Evolutionary conservation across 2,329 filamentous ascomycete species (phyloP).

Genomic region (Aureobasidium lini): DNA sequence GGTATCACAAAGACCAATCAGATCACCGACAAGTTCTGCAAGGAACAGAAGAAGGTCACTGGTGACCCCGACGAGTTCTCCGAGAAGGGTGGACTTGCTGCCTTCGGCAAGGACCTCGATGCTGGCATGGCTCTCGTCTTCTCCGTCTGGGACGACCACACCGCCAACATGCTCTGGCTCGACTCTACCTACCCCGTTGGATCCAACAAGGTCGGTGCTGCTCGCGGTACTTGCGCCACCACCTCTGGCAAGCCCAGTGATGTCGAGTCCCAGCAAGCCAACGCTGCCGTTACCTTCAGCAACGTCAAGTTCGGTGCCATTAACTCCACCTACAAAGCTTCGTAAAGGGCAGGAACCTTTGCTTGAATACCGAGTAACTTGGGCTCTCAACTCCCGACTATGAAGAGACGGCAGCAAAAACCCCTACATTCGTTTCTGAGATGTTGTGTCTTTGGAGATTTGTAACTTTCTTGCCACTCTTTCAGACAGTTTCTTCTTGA

Average conservation of each 20-base stretch:
- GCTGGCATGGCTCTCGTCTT: conserved; percentile 59
- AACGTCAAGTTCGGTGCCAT: conserved; percentile 24
- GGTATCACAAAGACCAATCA: conserved; percentile 44
- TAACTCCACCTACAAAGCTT: conserved; percentile 9
- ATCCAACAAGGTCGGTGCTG: conserved; percentile 18
- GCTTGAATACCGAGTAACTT: background rate
- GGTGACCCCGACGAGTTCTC: conserved; percentile 41
- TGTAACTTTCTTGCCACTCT: background rate
- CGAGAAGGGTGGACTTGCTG: conserved; percentile 47
- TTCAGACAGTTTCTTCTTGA: background rate
- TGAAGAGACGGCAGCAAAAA: background rate
- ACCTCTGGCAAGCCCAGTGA: conserved; percentile 18
- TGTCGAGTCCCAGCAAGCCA: conserved; percentile 17
- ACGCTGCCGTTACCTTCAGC: conserved; percentile 19
- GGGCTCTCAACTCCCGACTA: conserved; percentile 3
- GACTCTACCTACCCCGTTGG: conserved; percentile 37
- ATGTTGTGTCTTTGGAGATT: background rate
- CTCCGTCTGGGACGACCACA: conserved; percentile 57
- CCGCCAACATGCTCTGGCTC: conserved; percentile 66
- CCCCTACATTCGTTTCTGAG: background rate
- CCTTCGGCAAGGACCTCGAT: conserved; percentile 48
- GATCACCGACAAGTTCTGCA: conserved; percentile 53
- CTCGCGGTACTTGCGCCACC: conserved; percentile 20
- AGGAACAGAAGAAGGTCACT: conserved; percentile 25
- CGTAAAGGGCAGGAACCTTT: background rate